phyloP scores from a whole-genome alignment of 768 basidiomycete species.

The Tylopilus balloui region DNA sequence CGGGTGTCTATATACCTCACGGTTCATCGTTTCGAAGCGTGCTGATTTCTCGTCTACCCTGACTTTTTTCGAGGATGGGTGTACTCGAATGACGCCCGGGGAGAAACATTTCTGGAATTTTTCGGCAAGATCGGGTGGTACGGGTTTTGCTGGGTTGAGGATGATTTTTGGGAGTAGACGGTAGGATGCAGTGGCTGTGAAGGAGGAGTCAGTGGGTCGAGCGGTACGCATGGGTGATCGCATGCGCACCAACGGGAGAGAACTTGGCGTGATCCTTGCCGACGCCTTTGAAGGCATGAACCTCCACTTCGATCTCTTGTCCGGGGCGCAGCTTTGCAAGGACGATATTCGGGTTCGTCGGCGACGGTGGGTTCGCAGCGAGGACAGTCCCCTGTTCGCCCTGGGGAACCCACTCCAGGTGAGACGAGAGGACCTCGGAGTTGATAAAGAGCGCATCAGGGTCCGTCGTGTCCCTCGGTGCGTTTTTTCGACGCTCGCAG shows the following conservation, averaged over 20 bases:
- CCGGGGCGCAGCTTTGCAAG: slow-evolving; percentile 90
- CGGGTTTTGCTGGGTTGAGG: slow-evolving; percentile 63
- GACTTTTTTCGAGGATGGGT: slow-evolving; percentile 53
- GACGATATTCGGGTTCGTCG: slow-evolving; percentile 79
- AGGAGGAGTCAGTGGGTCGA: not conserved
- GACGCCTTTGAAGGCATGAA: slow-evolving; percentile 89
- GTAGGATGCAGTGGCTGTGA: slow-evolving; percentile 88
- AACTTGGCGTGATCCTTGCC: slow-evolving; percentile 97
- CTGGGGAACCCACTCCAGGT: slow-evolving; percentile 73
- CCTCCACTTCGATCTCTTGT: slow-evolving; percentile 76
- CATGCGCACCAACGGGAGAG: slow-evolving; percentile 77
- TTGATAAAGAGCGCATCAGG: slow-evolving; percentile 67
- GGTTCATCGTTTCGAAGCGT: slow-evolving; percentile 82
- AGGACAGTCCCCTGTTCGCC: slow-evolving; percentile 75
- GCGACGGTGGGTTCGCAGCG: slow-evolving; percentile 46
- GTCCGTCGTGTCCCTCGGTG: slow-evolving; percentile 48
- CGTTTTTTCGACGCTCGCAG: slow-evolving; percentile 59
- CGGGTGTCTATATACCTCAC: slow-evolving; percentile 88
- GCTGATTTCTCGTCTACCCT: slow-evolving; percentile 61
- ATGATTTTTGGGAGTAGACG: slow-evolving; percentile 83
- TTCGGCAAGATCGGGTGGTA: slow-evolving; percentile 69
- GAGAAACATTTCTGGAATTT: slow-evolving; percentile 90
- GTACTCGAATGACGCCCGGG: slow-evolving; percentile 67
- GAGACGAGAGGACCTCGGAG: slow-evolving; percentile 60
- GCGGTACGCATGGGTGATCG: not conserved